Evolutionary conservation across 192 early-diverging fungal genomes (phyloP).

Genomic region (Spizellomyces punctatus): DNA sequence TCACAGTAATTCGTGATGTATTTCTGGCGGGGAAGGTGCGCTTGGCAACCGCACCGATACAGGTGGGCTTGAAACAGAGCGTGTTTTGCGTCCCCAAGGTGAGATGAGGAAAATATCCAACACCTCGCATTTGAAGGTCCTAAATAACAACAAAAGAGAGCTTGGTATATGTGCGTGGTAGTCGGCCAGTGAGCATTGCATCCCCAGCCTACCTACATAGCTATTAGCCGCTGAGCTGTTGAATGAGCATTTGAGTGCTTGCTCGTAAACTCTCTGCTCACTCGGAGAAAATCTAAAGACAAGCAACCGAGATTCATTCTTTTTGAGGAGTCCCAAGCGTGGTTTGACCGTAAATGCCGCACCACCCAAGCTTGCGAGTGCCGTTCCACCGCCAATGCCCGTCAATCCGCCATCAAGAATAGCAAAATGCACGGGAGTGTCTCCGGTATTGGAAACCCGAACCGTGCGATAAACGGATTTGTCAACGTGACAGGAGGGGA

Average conservation of each 20-base stretch:
- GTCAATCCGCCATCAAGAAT: slow-evolving; percentile 40
- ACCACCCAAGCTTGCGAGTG: slow-evolving; percentile 38
- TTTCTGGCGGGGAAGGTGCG: slow-evolving; percentile 43
- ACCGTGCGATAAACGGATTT: slow-evolving; percentile 55
- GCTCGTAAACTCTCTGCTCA: slow-evolving; percentile 50
- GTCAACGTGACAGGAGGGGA: slow-evolving; percentile 56
- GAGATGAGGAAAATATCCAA: slow-evolving; percentile 50
- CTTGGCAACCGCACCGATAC: slow-evolving; percentile 43
- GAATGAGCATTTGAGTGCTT: slow-evolving; percentile 55
- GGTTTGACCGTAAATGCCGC: slow-evolving; percentile 55
- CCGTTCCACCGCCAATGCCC: slow-evolving; percentile 43
- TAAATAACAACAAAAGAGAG: slow-evolving; percentile 10
- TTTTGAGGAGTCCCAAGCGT: slow-evolving; percentile 47
- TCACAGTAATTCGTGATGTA: slow-evolving; percentile 46
- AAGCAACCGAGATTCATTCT: slow-evolving; percentile 52
- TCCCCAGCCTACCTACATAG: slow-evolving; percentile 12
- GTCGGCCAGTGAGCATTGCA: neutral
- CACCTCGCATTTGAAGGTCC: slow-evolving; percentile 51
- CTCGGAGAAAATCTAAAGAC: slow-evolving; percentile 55
- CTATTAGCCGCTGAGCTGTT: slow-evolving; percentile 40
- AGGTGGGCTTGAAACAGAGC: slow-evolving; percentile 54
- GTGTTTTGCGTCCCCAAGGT: slow-evolving; percentile 48
- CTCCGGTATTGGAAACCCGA: slow-evolving; percentile 52
- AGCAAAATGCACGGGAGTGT: slow-evolving; percentile 58
- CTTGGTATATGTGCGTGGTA: neutral